These are phyloP conservation scores for Magnusiomyces sp. DNA, from an alignment of 1,139 yeast genomes.

Conservation along the genomic window DNA sequence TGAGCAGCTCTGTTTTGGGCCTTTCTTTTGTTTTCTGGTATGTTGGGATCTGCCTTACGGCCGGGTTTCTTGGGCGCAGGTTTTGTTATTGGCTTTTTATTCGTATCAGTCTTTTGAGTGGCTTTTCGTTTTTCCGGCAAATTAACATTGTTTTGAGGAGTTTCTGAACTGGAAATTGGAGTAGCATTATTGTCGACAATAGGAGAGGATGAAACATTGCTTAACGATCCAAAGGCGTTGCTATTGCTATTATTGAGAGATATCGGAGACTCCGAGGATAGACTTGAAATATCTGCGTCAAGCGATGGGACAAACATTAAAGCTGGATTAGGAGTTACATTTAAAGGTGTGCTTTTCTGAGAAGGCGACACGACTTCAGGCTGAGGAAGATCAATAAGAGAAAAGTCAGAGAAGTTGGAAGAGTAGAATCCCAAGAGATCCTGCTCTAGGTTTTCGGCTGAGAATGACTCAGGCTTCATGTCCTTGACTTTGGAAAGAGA, in stretches of 20 bases:
- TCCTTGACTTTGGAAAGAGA: neutral
- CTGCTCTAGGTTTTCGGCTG: neutral
- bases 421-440: constrained; percentile 4
- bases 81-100: constrained; percentile 22
- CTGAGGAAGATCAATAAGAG: constrained; percentile 3
- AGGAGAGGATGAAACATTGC: neutral
- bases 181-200: neutral
- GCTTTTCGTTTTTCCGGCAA: constrained; percentile 12
- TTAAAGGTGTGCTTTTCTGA: neutral
- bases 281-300: constrained; percentile 7
- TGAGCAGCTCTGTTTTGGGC: constrained; percentile 98
- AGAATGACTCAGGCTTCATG: neutral
- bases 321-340: neutral
- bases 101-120: neutral
- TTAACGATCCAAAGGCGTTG: neutral
- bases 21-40: constrained; percentile 78
- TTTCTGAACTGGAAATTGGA: neutral
- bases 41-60: constrained; percentile 69
- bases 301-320: constrained; percentile 10
- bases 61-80: constrained; percentile 37
- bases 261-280: constrained; percentile 12
- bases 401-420: neutral
- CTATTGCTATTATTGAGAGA: neutral
- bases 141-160: neutral
- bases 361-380: neutral